Conservation (phyloP, 495 filamentous ascomycete species). For the Pseudomonodictys pantanalensis region DNA sequence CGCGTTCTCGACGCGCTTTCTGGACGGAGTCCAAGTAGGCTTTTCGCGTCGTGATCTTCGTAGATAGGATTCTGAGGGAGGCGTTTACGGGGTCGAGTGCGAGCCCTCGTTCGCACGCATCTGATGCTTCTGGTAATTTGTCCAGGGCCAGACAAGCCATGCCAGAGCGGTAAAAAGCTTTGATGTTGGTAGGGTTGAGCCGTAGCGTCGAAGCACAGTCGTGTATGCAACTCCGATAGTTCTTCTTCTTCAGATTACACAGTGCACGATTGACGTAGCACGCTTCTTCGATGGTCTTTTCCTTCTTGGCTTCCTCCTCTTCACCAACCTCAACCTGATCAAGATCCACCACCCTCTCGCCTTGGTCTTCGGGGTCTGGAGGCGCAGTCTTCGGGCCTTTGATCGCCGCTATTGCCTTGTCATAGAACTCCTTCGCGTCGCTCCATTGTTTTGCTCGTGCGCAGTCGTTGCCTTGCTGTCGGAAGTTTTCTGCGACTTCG, state of each 20-base stretch:
- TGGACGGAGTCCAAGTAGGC: slow-evolving; percentile 33
- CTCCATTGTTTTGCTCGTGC: slow-evolving; percentile 69
- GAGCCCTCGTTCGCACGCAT: slow-evolving; percentile 69
- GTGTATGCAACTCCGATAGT: slow-evolving; percentile 76
- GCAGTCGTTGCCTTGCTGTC: slow-evolving; percentile 85
- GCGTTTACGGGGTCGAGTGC: slow-evolving; percentile 60
- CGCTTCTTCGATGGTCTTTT: slow-evolving; percentile 64
- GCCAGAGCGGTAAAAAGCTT: slow-evolving; percentile 83
- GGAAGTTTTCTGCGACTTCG: slow-evolving; percentile 75
- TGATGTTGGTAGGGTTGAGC: slow-evolving; percentile 74
- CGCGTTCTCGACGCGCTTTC: slow-evolving; percentile 45
- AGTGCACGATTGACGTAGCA: slow-evolving; percentile 83
- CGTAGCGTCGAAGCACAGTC: slow-evolving; percentile 80
- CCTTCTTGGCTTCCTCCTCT: slow-evolving; percentile 52
- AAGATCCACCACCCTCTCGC: slow-evolving; percentile 45
- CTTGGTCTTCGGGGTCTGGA: slow-evolving; percentile 35
- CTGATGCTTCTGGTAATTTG: slow-evolving; percentile 70
- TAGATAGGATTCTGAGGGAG: slow-evolving; percentile 47
- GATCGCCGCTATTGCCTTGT: slow-evolving; percentile 71
- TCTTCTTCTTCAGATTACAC: slow-evolving; percentile 77
- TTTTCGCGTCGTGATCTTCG: slow-evolving; percentile 33
- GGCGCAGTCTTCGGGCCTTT: slow-evolving; percentile 48
- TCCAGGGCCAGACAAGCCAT: slow-evolving; percentile 71
- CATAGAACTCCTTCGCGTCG: slow-evolving; percentile 89
- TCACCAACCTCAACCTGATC: slow-evolving; percentile 38